Base-by-base conservation (phyloP, 2,329 filamentous ascomycete species). In the Exophiala sp. region DNA sequence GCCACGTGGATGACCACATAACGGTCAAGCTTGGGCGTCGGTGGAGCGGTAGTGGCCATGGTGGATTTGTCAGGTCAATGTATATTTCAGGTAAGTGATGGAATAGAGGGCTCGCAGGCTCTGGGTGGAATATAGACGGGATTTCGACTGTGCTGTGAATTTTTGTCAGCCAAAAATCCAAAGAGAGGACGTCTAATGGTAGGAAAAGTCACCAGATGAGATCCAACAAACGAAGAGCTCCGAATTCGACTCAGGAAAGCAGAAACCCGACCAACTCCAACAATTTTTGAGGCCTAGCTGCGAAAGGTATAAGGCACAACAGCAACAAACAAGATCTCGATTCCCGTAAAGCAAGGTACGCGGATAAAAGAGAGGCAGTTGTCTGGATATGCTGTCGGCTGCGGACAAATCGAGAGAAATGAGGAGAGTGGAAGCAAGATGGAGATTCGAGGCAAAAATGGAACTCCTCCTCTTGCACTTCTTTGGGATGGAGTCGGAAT, bases 1-100 rank as follows among this genome's bases (percentile, higher is more conserved):
- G 94, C 94, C 69, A 97, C 92, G 75, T 99, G 94, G 72, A 97
- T 96, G 68, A 99, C 89, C 63, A 96, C 88, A 76, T 96, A 99
- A 72, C 92, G 89, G 78, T 99, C 94, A 75, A 96, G 83, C 75
- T 87, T 87, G 65, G 85, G 80, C 65, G 83, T 82, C 78, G 78
- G 70, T 61, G 72, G 68, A 67, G 70, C 71, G 62, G 72, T 67
- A 68, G 71, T 68, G 57, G 75, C 73, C 75, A 77, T 73, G 57
- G 69, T 66, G 65, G 62, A 36, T 61, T 61, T 60, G 38, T 43
- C 29, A 12, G 40, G 34, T 24, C 50, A 44, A 14, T 11, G 45
- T 36, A 33, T 16, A 24, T n/a, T 11, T 38, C 9, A 24, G 16
- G 11, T 52, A 33, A 32, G 39, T 38, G 42, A 40, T 20, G 14